A percentile compares a stretch with the other conserved stretches of the same genome.
phyloP scores from a whole-genome alignment of 2,329 filamentous ascomycete species.

The Dothistroma septosporum region DNA sequence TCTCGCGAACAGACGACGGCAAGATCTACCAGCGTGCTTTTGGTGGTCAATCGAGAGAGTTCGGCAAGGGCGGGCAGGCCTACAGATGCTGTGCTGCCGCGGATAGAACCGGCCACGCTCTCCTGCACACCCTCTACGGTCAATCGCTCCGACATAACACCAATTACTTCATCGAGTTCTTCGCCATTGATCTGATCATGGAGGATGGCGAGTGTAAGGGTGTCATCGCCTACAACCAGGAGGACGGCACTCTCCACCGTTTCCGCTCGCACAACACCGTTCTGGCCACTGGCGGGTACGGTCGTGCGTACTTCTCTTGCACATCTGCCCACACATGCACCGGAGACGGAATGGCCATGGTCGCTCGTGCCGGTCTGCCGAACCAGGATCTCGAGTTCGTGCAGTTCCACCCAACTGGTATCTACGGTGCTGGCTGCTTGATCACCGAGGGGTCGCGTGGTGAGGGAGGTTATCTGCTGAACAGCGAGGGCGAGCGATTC shows the following conservation, averaged over 20 bases:
- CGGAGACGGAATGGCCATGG: constrained; percentile 99
- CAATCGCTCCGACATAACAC: constrained; percentile 96
- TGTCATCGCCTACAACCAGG: constrained; percentile 96
- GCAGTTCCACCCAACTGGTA: constrained; percentile 98
- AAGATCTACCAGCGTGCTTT: constrained; percentile 99
- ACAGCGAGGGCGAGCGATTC: constrained; percentile 97
- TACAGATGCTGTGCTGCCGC: constrained; percentile 96
- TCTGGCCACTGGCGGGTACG: constrained; percentile 93
- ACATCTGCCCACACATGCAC: constrained; percentile 98
- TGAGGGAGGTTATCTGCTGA: constrained; percentile 95
- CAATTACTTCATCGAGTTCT: constrained; percentile 99
- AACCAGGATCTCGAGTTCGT: constrained; percentile 99
- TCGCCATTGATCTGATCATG: constrained; percentile 95
- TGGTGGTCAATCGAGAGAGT: constrained; percentile 94
- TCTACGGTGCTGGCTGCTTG: constrained; percentile 95
- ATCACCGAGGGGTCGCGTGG: constrained; percentile 97
- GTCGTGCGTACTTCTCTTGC: constrained; percentile 96
- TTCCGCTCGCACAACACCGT: constrained; percentile 97
- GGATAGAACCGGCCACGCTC: constrained; percentile 93
- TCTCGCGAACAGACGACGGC: constrained; percentile 92
- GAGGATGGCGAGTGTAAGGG: constrained; percentile 94
- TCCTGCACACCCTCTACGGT: constrained; percentile 96
- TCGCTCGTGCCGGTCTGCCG: constrained; percentile 91
- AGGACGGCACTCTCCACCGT: constrained; percentile 94
- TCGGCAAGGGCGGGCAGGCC: constrained; percentile 92